phyloP scores from a whole-genome alignment of 768 basidiomycete genomes.

The Amanita muscaria region DNA sequence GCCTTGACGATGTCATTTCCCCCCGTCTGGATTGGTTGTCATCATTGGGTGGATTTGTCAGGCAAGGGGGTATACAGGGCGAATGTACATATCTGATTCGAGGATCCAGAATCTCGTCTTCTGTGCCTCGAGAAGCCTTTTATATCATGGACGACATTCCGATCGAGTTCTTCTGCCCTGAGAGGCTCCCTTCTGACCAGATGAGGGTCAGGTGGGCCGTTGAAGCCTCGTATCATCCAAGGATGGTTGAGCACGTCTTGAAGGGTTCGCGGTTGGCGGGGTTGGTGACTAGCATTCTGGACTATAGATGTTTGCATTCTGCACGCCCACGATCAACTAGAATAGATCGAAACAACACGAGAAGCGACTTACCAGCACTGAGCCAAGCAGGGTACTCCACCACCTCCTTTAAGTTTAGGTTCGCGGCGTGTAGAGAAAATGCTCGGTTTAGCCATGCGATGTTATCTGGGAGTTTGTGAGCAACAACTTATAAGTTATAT shows the following conservation, averaged over 20 bases:
- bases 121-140: slow-evolving; percentile 92
- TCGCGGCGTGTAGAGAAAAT: too few relatives aligned
- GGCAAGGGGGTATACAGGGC: slow-evolving; percentile 66
- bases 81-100: slow-evolving; percentile 66
- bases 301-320: slow-evolving; percentile 94
- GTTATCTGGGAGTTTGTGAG: too few relatives aligned
- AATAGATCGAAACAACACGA: not conserved
- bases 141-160: slow-evolving; percentile 82
- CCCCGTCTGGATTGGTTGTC: too few relatives aligned
- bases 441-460: too few relatives aligned
- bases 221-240: slow-evolving; percentile 87
- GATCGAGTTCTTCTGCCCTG: slow-evolving; percentile 81
- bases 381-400: slow-evolving; percentile 98
- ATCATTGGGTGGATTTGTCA: too few relatives aligned
- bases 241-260: slow-evolving; percentile 81
- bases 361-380: slow-evolving; percentile 58
- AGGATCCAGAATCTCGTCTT: slow-evolving; percentile 78
- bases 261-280: slow-evolving; percentile 73
- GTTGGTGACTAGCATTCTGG: slow-evolving; percentile 93
- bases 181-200: slow-evolving; percentile 86
- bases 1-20: too few relatives aligned
- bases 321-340: not conserved
- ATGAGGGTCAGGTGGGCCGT: slow-evolving; percentile 72
- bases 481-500: too few relatives aligned
- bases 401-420: too few relatives aligned